phyloP scores from a whole-genome alignment of 768 basidiomycete species.

The Boletellus ananiceps region DNA sequence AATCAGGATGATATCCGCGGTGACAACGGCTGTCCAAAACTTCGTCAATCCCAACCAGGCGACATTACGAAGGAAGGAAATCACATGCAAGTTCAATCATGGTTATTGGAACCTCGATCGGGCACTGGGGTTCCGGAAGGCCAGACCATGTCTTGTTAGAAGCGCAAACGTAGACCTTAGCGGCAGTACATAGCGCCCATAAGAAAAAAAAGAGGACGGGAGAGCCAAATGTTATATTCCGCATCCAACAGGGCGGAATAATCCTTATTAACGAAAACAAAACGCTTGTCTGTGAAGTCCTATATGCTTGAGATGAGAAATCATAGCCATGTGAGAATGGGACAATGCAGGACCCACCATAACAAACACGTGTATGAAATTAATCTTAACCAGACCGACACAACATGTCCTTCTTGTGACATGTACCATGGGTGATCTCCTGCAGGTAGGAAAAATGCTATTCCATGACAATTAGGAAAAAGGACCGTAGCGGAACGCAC shows the following conservation, averaged over 20 bases:
- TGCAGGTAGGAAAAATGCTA: neutral
- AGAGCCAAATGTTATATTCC: neutral
- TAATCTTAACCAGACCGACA: conserved; percentile 4
- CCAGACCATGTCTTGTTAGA: conserved; percentile 8
- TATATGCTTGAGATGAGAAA: neutral
- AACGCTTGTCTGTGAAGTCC: conserved; percentile 16
- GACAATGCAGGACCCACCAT: conserved; percentile 7
- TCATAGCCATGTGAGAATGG: neutral
- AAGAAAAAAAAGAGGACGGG: conserved; percentile 6
- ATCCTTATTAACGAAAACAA: conserved; percentile 13
- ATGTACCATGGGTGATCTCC: conserved; percentile 2
- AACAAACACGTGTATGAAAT: conserved; percentile 2
- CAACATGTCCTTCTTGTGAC: neutral
- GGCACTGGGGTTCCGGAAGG: neutral
- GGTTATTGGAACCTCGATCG: neutral
- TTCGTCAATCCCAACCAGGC: neutral
- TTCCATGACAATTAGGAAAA: neutral
- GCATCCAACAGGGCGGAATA: neutral
- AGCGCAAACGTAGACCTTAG: conserved; percentile 13
- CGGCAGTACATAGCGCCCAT: conserved; percentile 6
- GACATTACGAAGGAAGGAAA: neutral
- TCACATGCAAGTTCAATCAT: conserved; percentile 9
- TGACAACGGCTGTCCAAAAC: conserved; percentile 6
- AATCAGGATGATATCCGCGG: conserved; percentile 9
- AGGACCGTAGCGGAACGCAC: neutral